Evolutionary conservation across 768 basidiomycete genomes (phyloP), one percentile per base, ranked within the genome.

Genomic region (Kwoniella pini): DNA sequence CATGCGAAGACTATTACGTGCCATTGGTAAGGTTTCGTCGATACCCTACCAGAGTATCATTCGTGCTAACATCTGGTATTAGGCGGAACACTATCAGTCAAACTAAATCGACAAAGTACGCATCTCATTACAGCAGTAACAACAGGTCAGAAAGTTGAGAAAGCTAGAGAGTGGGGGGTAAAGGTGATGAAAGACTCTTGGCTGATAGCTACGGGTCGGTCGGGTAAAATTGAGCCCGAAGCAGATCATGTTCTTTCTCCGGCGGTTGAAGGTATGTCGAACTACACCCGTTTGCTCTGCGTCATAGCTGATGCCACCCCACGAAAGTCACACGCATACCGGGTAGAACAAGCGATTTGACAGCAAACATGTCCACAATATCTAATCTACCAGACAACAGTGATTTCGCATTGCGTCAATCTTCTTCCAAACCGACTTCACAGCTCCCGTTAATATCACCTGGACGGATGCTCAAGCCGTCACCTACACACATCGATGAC

Each of bases 71-170:
- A 36, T n/a, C 12, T 17, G 7, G 24, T 17, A 21, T 42, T n/a
- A 77, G 75, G 75, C 39, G 64, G 57, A 88, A 43, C 60, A 31
- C 44, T 67, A 19, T 67, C 69, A 88, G 75, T 87, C 85, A 72
- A 69, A 13, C 82, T 85, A 17, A 83, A 82, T 51, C 57, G 68
- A n/a, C 59, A 68, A 11, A 84, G 87, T 1, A 93, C 92, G 0
- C 89, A 95, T 66, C 82, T 96, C 1, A 80, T 96, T 7, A 92
- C 91, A 72, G 88, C 88, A 0, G 82, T 85, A 5, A 84, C 82
- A 0, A 79, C 74, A 0, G 91, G 93, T 15, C 80, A 82, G 22
- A 95, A 96, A 73, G 90, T 84, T 51, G 84, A 86, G 15, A 90
- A 87, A 74, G 91, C 92, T 1, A 71, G 76, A 38, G 85, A 90